Base-by-base conservation (phyloP, 768 basidiomycete species). In the Clathrus columnatus region DNA sequence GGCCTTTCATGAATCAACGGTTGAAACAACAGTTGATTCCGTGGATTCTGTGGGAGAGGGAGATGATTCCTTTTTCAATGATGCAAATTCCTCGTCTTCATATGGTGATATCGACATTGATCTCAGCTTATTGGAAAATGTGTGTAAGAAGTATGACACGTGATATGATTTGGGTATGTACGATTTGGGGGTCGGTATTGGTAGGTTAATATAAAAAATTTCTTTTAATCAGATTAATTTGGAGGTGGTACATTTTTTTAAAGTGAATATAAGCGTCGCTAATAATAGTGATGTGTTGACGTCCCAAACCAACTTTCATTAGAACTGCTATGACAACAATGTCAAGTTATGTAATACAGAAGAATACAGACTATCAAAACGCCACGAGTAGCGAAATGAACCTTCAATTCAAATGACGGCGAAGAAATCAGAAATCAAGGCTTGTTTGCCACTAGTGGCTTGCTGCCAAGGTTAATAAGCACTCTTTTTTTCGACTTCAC, bases 31-130 rank as follows among this genome's bases (percentile, higher is more conserved):
- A 36, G 14, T 14, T 14, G 36, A 50, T 2, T 20, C 18, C 49
- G 11, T 21, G 54, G 54, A 48, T 18, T 36, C 42, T 1, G 51
- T 43, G 7, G 11, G 2, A n/a, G 51, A 53, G 24, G 41, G 24
- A 1, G 14, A 55, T 48, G 8, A 29, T 21, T 21, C 51, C n/a
- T 28, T 45, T 11, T 36, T 14, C 36, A 36, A 36, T 24, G 54
- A 55, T 18, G 54, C 45, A 3, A 23, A 18, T 17, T 55, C 54
- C 11, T 55, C 54, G 23, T 55, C 52, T 7, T 54, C 54, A 18
- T 55, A 55, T 48, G 54, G 54, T 17, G 54, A 55, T 47, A 46
- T 55, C 21, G 54, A 55, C 27, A 48, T 55, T 47, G 54, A 55
- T 20, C 21, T 30, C 2, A 42, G 27, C 17, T 44, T 29, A 30